phyloP scores from a whole-genome alignment of 768 basidiomycete genomes.

The Suillus occidentalis region DNA sequence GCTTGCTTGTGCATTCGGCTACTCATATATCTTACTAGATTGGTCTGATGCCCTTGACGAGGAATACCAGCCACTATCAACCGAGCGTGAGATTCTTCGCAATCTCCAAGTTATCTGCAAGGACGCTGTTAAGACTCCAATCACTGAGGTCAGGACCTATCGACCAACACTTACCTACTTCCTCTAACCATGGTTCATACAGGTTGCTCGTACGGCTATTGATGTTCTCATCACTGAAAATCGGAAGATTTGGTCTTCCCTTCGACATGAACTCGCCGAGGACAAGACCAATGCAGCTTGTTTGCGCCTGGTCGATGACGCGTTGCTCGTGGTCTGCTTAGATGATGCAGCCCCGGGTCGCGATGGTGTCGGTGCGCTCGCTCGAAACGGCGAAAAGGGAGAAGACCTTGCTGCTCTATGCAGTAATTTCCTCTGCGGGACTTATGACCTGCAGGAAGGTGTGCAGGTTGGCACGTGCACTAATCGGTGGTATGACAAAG shows the following conservation, averaged over 20 bases:
- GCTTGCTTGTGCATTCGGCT: too few species aligned
- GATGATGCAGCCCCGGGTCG: constrained; percentile 65
- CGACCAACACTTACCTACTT: not conserved
- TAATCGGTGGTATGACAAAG: constrained; percentile 95
- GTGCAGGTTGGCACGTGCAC: constrained; percentile 96
- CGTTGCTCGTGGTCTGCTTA: constrained; percentile 89
- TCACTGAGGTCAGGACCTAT: constrained; percentile 46
- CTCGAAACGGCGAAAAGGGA: too few species aligned
- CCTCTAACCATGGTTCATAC: constrained; percentile 15
- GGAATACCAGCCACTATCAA: constrained; percentile 76
- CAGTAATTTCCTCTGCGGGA: constrained; percentile 56
- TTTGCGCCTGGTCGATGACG: constrained; percentile 82
- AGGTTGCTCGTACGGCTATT: constrained; percentile 80
- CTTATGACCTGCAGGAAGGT: constrained; percentile 77
- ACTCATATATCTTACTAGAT: too few species aligned
- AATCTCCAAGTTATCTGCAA: constrained; percentile 87
- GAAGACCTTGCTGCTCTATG: too few species aligned
- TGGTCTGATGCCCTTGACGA: constrained; percentile 87
- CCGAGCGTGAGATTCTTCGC: constrained; percentile 83
- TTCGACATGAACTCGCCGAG: constrained; percentile 61
- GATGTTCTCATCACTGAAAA: constrained; percentile 97
- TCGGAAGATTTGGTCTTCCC: constrained; percentile 83
- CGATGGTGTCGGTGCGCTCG: constrained; percentile 33
- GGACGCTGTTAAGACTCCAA: constrained; percentile 86
- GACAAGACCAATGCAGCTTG: constrained; percentile 80